Evolutionary conservation across 208 protist species (phyloP).

Genomic region (Leishmania arabica): DNA sequence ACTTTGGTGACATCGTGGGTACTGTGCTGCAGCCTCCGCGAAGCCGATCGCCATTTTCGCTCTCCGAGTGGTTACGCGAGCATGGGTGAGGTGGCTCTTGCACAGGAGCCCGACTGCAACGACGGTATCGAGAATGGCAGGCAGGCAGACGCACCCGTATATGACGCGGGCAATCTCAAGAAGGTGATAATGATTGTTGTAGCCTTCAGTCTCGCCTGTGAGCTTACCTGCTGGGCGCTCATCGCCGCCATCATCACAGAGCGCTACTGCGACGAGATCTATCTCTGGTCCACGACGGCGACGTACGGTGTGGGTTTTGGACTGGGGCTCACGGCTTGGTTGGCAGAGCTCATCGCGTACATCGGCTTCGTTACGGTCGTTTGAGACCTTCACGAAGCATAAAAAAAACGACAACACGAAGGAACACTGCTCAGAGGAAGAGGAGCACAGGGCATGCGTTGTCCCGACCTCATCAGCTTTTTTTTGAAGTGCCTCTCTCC

Average conservation of each 20-base stretch:
- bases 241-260: conserved; percentile 39
- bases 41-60: conserved; percentile 11
- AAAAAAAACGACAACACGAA: neutral
- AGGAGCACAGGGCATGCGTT: neutral
- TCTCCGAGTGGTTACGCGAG: conserved; percentile 19
- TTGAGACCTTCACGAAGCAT: neutral
- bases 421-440: neutral
- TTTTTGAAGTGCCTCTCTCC: neutral
- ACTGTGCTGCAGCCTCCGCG: conserved; percentile 42
- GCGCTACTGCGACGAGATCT: conserved; percentile 44
- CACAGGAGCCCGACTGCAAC: neutral
- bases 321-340: conserved; percentile 59
- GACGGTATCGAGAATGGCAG: neutral
- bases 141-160: conserved; percentile 20
- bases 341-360: conserved; percentile 38
- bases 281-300: conserved; percentile 3
- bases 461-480: neutral
- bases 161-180: conserved; percentile 45
- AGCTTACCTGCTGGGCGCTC: conserved; percentile 69
- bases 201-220: conserved; percentile 33
- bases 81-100: neutral
- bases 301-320: conserved; percentile 80
- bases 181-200: conserved; percentile 38
- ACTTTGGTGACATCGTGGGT: conserved; percentile 41
- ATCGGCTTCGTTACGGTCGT: conserved; percentile 37